A percentile compares a stretch with the other conserved stretches of the same genome.
phyloP scores from a whole-genome alignment of 2,329 filamentous ascomycete species.

The Volutella citrinella region DNA sequence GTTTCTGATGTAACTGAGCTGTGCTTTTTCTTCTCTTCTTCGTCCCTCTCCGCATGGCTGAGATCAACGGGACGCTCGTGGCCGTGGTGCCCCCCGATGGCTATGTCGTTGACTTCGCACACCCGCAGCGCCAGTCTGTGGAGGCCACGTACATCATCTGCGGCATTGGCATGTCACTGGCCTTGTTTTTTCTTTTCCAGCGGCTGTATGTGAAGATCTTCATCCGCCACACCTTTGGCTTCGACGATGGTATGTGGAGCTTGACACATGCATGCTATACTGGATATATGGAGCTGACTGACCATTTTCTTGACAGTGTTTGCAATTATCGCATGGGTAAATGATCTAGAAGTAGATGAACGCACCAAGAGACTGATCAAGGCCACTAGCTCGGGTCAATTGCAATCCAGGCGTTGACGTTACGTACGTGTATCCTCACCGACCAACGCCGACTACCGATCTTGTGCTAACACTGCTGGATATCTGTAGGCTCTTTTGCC shows the following conservation, averaged over 20 bases:
- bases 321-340: conserved; percentile 24
- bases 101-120: conserved; percentile 11
- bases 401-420: not conserved
- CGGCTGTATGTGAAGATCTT: conserved; percentile 28
- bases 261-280: too few relatives aligned
- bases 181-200: conserved; percentile 23
- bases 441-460: not conserved
- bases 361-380: too few relatives aligned
- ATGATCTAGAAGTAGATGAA: too few relatives aligned
- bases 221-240: conserved; percentile 15
- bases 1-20: too few relatives aligned
- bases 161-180: conserved; percentile 19
- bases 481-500: conserved; percentile 8
- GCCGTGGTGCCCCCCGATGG: conserved; percentile 21
- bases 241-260: conserved; percentile 21
- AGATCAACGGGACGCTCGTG: conserved; percentile 1
- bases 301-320: too few relatives aligned
- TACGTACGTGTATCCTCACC: not conserved
- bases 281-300: too few relatives aligned
- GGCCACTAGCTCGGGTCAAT: too few relatives aligned
- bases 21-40: conserved; percentile 3
- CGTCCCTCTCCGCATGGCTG: too few relatives aligned
- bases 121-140: conserved; percentile 3
- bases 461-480: not conserved
- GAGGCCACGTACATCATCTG: conserved; percentile 10